Base-by-base conservation (phyloP, 768 basidiomycete species). In the Leucocoprinus sp. region DNA sequence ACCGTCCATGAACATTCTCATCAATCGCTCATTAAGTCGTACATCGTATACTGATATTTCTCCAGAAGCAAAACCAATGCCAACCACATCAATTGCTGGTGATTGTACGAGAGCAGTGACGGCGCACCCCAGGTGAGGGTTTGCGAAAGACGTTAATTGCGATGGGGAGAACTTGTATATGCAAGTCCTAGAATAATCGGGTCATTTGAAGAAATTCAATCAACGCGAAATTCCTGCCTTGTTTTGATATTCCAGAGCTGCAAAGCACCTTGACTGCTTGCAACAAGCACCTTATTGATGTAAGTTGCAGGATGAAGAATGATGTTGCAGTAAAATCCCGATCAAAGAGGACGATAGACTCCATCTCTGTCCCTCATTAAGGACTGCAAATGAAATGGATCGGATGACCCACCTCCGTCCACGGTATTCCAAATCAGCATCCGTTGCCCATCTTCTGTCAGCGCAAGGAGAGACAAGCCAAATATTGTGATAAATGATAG, bases 201-300 rank as follows among this genome's bases (percentile, higher is more conserved):
- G 15, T 33, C 5, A 51, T 47, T 8, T 5, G 14, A 5, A 15
- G 12, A 2, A 14, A 19, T 2, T 8, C 8, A 36, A n/a, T 5
- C 12, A 8, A 34, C 11, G 9, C 5, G 7, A 48, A 35, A 39
- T 21, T 37, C 18, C 29, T 17, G 90, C 90, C 76, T 75, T 8
- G 92, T 83, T 6, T 82, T 74, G 51, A 91, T 80, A 62, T 98
- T 99, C 92, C 92, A 98, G n/a, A 99, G 64, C 50, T 96, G 88
- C 55, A 98, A 64, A 34, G 65, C 68, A 3, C 96, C 96, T 60
- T 93, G 74, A 45, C 67, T 74, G 55, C 90, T 88, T 2, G 83
- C 79, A 8, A 98, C 76, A 1, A 98, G 70, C 0, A 98, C 72
- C 66, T 99, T 99, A 70, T 99, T 98, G 41, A 99, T 63, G 63